Conservation (phyloP, 2,329 filamentous ascomycete genomes). For the Chaetothyriales sp. region DNA sequence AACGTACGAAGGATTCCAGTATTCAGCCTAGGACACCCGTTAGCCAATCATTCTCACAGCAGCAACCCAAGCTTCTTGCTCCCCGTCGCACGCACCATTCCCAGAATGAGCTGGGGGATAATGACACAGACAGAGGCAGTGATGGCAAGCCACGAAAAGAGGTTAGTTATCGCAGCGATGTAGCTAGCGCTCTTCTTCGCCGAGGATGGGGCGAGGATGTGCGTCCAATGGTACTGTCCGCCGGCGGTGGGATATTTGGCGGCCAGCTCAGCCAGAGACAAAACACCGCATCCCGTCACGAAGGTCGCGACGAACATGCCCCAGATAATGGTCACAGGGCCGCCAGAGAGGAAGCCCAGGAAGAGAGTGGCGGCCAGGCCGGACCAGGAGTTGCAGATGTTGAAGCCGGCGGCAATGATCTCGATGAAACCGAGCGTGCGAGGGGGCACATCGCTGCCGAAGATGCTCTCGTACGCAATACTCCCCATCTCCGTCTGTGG, state of each 20-base stretch:
- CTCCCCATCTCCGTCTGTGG: too few species aligned
- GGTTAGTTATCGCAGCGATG: slow-evolving; percentile 48
- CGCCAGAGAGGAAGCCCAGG: slow-evolving; percentile 42
- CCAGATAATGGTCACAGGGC: slow-evolving; percentile 43
- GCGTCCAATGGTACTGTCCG: slow-evolving; percentile 47
- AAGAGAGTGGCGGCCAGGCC: slow-evolving; percentile 42
- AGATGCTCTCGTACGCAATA: slow-evolving; percentile 28
- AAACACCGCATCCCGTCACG: slow-evolving; percentile 41
- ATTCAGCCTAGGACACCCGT: neutral
- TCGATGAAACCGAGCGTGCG: slow-evolving; percentile 42
- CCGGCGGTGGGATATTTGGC: slow-evolving; percentile 48
- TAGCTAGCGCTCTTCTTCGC: slow-evolving; percentile 40
- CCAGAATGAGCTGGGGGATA: slow-evolving; percentile 44
- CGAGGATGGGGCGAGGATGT: slow-evolving; percentile 28
- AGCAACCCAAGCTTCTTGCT: slow-evolving; percentile 32
- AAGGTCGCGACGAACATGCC: slow-evolving; percentile 39
- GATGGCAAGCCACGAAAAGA: slow-evolving; percentile 46
- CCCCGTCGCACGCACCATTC: slow-evolving; percentile 25
- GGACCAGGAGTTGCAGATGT: slow-evolving; percentile 45
- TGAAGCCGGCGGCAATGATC: slow-evolving; percentile 46
- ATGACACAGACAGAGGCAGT: slow-evolving; percentile 44
- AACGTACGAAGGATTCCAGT: neutral
- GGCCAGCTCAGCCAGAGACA: slow-evolving; percentile 43
- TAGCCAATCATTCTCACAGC: too few species aligned
- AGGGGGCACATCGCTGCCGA: slow-evolving; percentile 30